Evolutionary conservation across 2,329 filamentous ascomycete species (phyloP), one percentile per base, ranked within the genome.

Genomic region (Neurospora sp.): DNA sequence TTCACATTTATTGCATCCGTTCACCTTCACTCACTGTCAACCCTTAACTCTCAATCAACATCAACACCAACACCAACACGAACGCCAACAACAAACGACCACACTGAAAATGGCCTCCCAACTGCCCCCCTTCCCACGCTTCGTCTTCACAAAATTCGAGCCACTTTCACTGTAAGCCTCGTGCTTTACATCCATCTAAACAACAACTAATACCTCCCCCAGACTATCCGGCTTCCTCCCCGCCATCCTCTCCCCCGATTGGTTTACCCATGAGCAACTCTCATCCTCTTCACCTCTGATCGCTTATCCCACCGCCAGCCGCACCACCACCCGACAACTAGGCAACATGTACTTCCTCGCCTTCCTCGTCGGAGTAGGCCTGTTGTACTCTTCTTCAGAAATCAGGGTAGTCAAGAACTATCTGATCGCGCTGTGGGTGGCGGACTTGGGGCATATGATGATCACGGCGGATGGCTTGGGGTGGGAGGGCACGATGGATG

Each of bases 311-410:
- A 40, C 39, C 11, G 43, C 83, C 74, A 82, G 83, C 72, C 82
- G 85, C 57, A 81, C 89, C n/a, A 80, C 92, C 37, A 86, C 88
- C 66, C 83, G 86, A 74, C 89, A 93, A 79, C 83, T 93, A 17
- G 90, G 89, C 65, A 93, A 93, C 74, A 78, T 88, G 23, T 92
- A 92, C 75, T 84, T 89, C 0, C 82, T 92, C 12, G 81, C 92
- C 66, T 88, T 86, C 71, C 81, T 92, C 70, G 77, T 92, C 4
- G 90, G 88, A 3, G 76, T 91, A 8, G 88, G 85, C 4, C 83
- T 92, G 17, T 81, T 92, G 12, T 87, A 88, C 76, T 85, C 86
- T 6, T 91, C 88, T 2, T 86, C 81, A 15, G 90, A 93, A 80
- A 78, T 86, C 68, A 87, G 83, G 72, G 89, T 92, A 2, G 85